These are phyloP conservation scores for Leccinum obscurum DNA, from an alignment of 768 basidiomycete species.

Conservation along the genomic window DNA sequence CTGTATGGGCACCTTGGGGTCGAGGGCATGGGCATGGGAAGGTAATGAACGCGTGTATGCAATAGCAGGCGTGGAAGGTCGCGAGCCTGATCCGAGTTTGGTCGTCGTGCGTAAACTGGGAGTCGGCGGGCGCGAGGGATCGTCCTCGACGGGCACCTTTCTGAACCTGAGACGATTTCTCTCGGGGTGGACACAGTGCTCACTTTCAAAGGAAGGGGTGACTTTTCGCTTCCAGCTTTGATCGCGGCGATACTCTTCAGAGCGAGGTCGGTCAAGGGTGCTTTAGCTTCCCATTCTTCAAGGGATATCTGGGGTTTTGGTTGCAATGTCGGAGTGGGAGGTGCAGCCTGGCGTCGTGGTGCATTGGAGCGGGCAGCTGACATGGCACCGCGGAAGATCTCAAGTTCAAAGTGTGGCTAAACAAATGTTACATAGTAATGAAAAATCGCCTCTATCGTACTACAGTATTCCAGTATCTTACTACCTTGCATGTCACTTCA, in stretches of 20 bases:
- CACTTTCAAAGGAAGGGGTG: slow-evolving; percentile 78
- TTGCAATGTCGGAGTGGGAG: slow-evolving; percentile 29
- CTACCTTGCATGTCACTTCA: neutral
- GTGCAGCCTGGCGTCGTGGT: slow-evolving; percentile 30
- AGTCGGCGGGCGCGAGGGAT: slow-evolving; percentile 35
- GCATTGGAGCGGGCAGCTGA: slow-evolving; percentile 21
- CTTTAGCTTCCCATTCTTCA: slow-evolving; percentile 90
- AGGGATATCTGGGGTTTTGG: slow-evolving; percentile 56
- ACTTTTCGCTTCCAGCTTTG: slow-evolving; percentile 58
- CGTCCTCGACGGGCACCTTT: slow-evolving; percentile 45
- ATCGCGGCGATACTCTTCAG: slow-evolving; percentile 62
- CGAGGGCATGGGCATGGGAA: slow-evolving; percentile 60
- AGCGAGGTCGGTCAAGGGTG: slow-evolving; percentile 73
- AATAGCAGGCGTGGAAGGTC: slow-evolving; percentile 45
- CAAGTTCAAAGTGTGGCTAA: slow-evolving; percentile 5
- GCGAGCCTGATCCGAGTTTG: slow-evolving; percentile 43
- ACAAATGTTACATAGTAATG: slow-evolving; percentile 1
- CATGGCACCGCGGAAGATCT: slow-evolving; percentile 15
- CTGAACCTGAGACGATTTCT: slow-evolving; percentile 32
- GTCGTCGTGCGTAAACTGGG: slow-evolving; percentile 36
- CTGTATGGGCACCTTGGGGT: slow-evolving; percentile 76
- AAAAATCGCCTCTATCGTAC: slow-evolving; percentile 4
- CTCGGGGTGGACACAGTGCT: slow-evolving; percentile 14
- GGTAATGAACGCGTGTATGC: slow-evolving; percentile 20
- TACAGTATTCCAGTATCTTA: slow-evolving; percentile 7